A percentile compares a stretch with the other conserved stretches of the same genome.
Conservation (phyloP, 805 yeast species). For the Ogataea nonfermentans region DNA sequence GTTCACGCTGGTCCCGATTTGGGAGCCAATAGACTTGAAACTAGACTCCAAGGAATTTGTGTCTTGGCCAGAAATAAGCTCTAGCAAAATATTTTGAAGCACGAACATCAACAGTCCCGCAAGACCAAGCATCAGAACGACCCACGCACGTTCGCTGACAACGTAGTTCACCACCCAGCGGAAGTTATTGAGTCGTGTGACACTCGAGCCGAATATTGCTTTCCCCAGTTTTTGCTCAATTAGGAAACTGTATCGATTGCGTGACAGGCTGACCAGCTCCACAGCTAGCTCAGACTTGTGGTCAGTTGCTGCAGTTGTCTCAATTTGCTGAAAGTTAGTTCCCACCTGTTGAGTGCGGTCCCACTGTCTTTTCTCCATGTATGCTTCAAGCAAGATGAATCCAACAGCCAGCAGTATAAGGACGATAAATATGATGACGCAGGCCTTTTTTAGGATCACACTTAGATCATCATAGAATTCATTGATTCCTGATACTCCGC, state of each 20-base stretch:
- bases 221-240: conserved; percentile 20
- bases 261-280: conserved; percentile 28
- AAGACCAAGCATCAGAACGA: conserved; percentile 51
- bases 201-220: conserved; percentile 14
- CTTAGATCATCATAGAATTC: conserved; percentile 36
- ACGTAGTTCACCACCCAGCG: conserved; percentile 50
- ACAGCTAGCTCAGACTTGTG: conserved; percentile 19
- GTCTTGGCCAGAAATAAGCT: conserved; percentile 13
- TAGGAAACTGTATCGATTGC: conserved; percentile 23
- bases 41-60: conserved; percentile 13
- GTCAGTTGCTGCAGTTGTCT: conserved; percentile 1
- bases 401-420: conserved; percentile 41
- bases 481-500: conserved; percentile 41
- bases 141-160: conserved; percentile 50
- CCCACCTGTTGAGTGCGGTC: conserved; percentile 33
- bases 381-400: conserved; percentile 42
- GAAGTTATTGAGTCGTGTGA: conserved; percentile 18
- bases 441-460: conserved; percentile 33
- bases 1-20: conserved; percentile 26
- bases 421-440: conserved; percentile 40
- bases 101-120: conserved; percentile 54
- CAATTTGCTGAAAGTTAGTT: conserved; percentile 5
- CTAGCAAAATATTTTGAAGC: conserved; percentile 52
- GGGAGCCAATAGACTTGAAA: conserved; percentile 11
- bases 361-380: conserved; percentile 50